Conservation (phyloP, 2,329 filamentous ascomycete genomes). For the Pseudocercospora cruenta region DNA sequence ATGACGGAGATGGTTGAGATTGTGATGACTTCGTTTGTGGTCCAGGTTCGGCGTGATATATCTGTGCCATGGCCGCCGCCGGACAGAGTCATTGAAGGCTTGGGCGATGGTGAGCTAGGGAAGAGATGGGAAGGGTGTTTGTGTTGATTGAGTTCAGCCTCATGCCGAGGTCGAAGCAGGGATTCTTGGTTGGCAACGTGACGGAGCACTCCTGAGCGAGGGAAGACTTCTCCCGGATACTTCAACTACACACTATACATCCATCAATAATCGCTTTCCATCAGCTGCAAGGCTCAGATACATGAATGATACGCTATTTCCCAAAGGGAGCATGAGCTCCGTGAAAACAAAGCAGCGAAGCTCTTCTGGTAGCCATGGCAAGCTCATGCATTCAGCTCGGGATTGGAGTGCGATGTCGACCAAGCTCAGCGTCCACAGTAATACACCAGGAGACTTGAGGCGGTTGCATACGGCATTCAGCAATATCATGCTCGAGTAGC, state of each 20-base stretch:
- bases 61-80: neutral
- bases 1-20: slow-evolving; percentile 1
- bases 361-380: too few species aligned
- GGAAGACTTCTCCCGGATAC: neutral
- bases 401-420: neutral
- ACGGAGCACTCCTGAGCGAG: too few species aligned
- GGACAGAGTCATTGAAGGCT: slow-evolving; percentile 2
- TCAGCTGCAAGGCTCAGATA: neutral
- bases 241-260: neutral
- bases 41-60: neutral
- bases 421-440: neutral
- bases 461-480: neutral
- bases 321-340: too few species aligned
- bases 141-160: slow-evolving; percentile 4
- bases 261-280: neutral
- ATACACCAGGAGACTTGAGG: neutral
- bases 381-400: neutral
- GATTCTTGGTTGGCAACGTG: neutral
- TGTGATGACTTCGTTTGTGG: slow-evolving; percentile 2
- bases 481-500: too few species aligned
- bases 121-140: neutral
- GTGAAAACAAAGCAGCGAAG: too few species aligned
- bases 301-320: neutral
- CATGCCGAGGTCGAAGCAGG: neutral
- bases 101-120: neutral